A percentile compares a stretch with the other conserved stretches of the same genome.
These are phyloP conservation scores for Gnomoniopsis sp. DNA, from an alignment of 2,329 filamentous ascomycete genomes.

Conservation along the genomic window DNA sequence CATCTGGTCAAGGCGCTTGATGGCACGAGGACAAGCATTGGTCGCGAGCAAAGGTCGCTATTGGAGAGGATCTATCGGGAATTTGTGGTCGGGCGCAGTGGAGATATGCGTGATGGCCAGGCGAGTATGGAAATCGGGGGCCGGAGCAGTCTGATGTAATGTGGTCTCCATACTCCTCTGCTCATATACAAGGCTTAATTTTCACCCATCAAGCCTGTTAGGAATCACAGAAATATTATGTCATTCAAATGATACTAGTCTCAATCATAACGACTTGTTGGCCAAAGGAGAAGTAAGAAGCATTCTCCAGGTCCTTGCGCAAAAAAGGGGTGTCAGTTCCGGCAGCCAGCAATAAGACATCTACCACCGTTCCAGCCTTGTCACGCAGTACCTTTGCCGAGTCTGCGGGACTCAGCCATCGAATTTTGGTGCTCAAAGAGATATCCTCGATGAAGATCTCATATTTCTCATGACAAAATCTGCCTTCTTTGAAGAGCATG, in stretches of 20 bases:
- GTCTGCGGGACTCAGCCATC: not conserved
- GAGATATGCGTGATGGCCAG: conserved; percentile 92
- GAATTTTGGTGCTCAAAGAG: not conserved
- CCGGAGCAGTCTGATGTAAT: conserved; percentile 85
- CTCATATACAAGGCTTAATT: no score
- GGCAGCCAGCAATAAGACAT: not conserved
- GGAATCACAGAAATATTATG: no score
- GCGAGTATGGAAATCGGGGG: conserved; percentile 90
- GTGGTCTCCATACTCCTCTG: no score
- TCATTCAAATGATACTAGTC: not conserved
- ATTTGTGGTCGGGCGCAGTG: conserved; percentile 88
- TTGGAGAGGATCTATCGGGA: conserved; percentile 83
- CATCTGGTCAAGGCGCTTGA: conserved; percentile 77
- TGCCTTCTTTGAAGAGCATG: not conserved
- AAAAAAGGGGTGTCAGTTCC: not conserved
- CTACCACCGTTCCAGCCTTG: not conserved
- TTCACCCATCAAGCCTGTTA: not conserved
- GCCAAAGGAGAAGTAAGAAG: not conserved
- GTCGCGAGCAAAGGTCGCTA: conserved; percentile 68
- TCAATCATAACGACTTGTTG: conserved; percentile 1
- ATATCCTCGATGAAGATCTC: not conserved
- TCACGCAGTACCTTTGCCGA: not conserved
- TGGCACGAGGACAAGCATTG: conserved; percentile 79
- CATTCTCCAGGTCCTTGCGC: not conserved
- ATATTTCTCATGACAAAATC: not conserved